phyloP scores from a whole-genome alignment of 257 asterid genomes.

The Capsicum chinense region DNA sequence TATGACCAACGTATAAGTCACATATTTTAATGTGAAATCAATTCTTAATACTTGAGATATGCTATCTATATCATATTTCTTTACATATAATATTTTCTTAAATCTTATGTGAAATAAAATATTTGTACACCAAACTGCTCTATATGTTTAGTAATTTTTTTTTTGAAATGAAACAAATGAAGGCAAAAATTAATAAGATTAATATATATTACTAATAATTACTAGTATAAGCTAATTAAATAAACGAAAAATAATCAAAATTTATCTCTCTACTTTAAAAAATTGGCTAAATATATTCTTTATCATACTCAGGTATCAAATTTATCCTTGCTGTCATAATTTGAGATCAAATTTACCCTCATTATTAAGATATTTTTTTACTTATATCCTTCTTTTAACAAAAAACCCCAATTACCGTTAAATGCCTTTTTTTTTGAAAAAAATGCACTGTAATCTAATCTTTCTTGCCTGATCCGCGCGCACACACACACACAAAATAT shows the following conservation, averaged over 20 bases:
- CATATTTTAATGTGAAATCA: background rate
- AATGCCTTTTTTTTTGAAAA: too few species aligned
- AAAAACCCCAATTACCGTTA: too few species aligned
- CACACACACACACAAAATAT: too few species aligned
- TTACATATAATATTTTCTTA: background rate
- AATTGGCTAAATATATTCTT: too few species aligned
- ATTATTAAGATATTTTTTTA: too few species aligned
- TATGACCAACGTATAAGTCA: background rate
- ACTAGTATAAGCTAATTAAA: background rate
- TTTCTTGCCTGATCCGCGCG: too few species aligned
- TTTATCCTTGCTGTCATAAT: too few species aligned
- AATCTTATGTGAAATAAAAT: background rate
- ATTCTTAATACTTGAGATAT: background rate
- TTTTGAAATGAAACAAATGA: background rate
- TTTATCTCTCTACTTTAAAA: too few species aligned
- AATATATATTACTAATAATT: background rate
- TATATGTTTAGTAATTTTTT: background rate
- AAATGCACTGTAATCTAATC: too few species aligned
- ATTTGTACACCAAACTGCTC: background rate
- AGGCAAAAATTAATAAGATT: background rate
- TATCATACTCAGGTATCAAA: too few species aligned
- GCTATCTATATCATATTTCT: background rate
- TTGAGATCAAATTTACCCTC: too few species aligned
- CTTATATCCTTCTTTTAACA: too few species aligned
- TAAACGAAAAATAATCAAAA: background rate